Conservation (phyloP, 768 basidiomycete genomes). For the Fomitopsis serialis region DNA sequence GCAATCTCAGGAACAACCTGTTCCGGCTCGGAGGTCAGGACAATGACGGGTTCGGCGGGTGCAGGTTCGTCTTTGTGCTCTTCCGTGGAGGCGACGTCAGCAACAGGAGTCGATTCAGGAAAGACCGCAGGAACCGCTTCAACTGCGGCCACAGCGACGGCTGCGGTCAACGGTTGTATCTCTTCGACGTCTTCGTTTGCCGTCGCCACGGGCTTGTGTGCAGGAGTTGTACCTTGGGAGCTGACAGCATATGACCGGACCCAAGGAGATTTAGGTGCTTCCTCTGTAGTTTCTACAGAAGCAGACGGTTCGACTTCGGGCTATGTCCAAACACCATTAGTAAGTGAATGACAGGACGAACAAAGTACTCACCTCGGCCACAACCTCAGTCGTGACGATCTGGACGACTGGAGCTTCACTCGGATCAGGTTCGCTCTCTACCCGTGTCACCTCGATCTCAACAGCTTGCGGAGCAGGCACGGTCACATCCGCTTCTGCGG, state of each 20-base stretch:
- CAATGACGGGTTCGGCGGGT: constrained; percentile 2
- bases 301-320: constrained; percentile 2
- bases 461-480: background rate
- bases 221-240: constrained; percentile 28
- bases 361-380: constrained; percentile 9
- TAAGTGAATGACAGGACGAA: background rate
- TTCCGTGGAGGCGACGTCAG: background rate
- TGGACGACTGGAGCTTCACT: background rate
- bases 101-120: background rate
- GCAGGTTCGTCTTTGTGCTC: background rate
- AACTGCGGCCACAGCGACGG: background rate
- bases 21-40: background rate
- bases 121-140: background rate
- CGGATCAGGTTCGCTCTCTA: background rate
- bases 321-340: background rate
- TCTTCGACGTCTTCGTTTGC: constrained; percentile 11
- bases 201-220: constrained; percentile 5
- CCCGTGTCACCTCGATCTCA: background rate
- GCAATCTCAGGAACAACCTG: background rate
- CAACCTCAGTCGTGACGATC: constrained; percentile 4
- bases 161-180: constrained; percentile 10
- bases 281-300: constrained; percentile 7
- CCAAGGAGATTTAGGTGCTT: constrained; percentile 42
- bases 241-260: constrained; percentile 47
- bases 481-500: background rate